Conservation (phyloP, 1,139 yeast species). For the Candida smagusa region DNA sequence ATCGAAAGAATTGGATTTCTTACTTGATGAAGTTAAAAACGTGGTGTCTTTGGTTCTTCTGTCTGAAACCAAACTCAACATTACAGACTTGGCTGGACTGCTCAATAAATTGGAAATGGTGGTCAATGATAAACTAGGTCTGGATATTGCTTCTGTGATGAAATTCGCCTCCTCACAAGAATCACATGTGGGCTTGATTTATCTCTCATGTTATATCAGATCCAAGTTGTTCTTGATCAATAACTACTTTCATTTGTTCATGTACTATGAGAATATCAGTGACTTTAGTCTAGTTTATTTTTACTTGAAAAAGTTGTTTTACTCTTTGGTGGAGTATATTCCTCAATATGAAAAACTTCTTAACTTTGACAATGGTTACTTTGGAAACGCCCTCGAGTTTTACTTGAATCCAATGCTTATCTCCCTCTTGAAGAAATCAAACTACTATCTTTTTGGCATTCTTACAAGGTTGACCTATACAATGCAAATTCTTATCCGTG, state of each 20-base stretch:
- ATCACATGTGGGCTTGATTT: slow-evolving; percentile 3
- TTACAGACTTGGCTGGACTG: slow-evolving; percentile 9
- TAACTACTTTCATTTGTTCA: slow-evolving; percentile 14
- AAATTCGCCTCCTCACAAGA: slow-evolving; percentile 3
- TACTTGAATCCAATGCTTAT: slow-evolving; percentile 15
- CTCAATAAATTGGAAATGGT: slow-evolving; percentile 10
- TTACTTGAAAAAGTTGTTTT: slow-evolving; percentile 15
- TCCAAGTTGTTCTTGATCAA: slow-evolving; percentile 12
- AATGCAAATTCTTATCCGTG: slow-evolving; percentile 10
- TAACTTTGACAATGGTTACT: slow-evolving; percentile 11
- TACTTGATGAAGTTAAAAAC: neutral
- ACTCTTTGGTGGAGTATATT: slow-evolving; percentile 12
- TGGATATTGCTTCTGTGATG: slow-evolving; percentile 3
- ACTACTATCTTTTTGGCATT: slow-evolving; percentile 12
- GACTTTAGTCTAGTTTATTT: slow-evolving; percentile 12
- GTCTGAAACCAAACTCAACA: slow-evolving; percentile 3
- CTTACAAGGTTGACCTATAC: slow-evolving; percentile 14
- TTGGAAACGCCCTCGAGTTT: slow-evolving; percentile 11
- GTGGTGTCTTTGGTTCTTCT: neutral
- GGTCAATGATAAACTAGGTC: slow-evolving; percentile 1
- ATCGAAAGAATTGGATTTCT: slow-evolving; percentile 2
- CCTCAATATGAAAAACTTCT: slow-evolving; percentile 13
- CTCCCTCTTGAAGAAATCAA: slow-evolving; percentile 12
- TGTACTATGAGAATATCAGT: slow-evolving; percentile 12
- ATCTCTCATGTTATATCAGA: slow-evolving; percentile 9